Evolutionary conservation across 1,284 basidiomycete species (phyloP).

Genomic region (Boletus sp.): DNA sequence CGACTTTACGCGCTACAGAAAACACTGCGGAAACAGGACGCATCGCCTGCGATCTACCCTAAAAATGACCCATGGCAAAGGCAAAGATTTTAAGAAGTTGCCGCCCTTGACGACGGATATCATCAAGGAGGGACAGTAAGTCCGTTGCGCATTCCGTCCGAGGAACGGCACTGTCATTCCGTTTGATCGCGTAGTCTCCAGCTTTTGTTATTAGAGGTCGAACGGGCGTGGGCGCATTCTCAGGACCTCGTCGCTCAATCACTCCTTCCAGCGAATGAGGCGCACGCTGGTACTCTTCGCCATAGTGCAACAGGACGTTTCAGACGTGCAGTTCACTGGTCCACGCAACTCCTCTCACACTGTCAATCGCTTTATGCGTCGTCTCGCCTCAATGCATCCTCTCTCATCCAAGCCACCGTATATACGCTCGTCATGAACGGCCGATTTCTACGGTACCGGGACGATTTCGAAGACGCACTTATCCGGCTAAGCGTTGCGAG

Average conservation of each 20-base stretch:
- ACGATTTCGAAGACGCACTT: conserved; percentile 78
- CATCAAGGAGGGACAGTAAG: conserved; percentile 79
- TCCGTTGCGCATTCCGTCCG: conserved; percentile 15
- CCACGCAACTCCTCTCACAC: conserved; percentile 72
- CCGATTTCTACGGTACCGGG: conserved; percentile 68
- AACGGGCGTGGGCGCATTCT: conserved; percentile 88
- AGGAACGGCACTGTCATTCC: background rate
- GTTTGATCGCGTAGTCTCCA: conserved; percentile 55
- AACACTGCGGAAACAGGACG: conserved; percentile 87
- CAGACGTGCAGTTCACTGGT: conserved; percentile 82
- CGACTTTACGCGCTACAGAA: conserved; percentile 76
- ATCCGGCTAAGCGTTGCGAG: conserved; percentile 77
- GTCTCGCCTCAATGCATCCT: conserved; percentile 51
- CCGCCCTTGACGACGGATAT: conserved; percentile 60
- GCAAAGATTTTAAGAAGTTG: conserved; percentile 83
- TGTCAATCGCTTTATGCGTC: conserved; percentile 60
- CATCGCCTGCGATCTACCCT: conserved; percentile 83
- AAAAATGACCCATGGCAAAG: conserved; percentile 85
- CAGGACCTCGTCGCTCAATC: conserved; percentile 70
- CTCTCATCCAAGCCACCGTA: conserved; percentile 58
- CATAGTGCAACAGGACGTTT: conserved; percentile 79
- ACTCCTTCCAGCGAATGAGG: conserved; percentile 49
- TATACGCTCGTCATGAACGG: conserved; percentile 73
- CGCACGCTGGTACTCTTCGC: conserved; percentile 53
- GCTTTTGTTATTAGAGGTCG: conserved; percentile 82